These are phyloP conservation scores for Ephemerocybe angulata DNA, from an alignment of 768 basidiomycete species.

Conservation along the genomic window DNA sequence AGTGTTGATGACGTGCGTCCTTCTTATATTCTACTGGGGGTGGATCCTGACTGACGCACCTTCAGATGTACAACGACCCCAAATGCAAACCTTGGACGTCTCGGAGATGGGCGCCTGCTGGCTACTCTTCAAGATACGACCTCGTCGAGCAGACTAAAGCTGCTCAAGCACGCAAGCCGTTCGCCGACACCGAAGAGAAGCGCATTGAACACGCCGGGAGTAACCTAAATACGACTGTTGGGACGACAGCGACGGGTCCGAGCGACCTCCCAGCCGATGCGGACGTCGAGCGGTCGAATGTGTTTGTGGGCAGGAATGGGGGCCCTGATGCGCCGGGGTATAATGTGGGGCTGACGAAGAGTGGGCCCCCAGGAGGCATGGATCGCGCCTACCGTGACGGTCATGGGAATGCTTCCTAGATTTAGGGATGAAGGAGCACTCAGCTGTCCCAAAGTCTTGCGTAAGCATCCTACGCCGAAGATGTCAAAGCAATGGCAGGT, in stretches of 20 bases:
- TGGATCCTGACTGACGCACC: not conserved
- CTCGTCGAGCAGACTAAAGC: slow-evolving; percentile 40
- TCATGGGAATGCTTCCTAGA: not conserved
- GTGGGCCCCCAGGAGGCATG: not conserved
- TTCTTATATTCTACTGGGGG: not conserved
- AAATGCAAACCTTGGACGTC: slow-evolving; percentile 66
- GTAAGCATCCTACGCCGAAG: too few relatives aligned
- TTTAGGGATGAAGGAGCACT: too few relatives aligned
- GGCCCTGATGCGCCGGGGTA: not conserved
- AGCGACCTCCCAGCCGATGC: not conserved
- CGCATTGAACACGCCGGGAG: slow-evolving; percentile 17
- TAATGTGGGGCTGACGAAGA: not conserved
- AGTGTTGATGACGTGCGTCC: slow-evolving; percentile 49
- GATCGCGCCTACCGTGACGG: not conserved
- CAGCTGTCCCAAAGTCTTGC: too few relatives aligned
- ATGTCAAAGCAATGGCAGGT: too few relatives aligned
- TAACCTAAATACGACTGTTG: too few relatives aligned
- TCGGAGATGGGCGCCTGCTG: slow-evolving; percentile 54
- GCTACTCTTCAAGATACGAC: slow-evolving; percentile 46
- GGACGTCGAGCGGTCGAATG: not conserved
- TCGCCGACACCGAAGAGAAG: slow-evolving; percentile 22
- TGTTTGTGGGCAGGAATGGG: not conserved
- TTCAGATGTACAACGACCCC: slow-evolving; percentile 62
- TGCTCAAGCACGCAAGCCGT: slow-evolving; percentile 31
- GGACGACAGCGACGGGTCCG: too few relatives aligned